phyloP scores from a whole-genome alignment of 1,284 basidiomycete species.

The Anthracocystis panici-leucophaei region DNA sequence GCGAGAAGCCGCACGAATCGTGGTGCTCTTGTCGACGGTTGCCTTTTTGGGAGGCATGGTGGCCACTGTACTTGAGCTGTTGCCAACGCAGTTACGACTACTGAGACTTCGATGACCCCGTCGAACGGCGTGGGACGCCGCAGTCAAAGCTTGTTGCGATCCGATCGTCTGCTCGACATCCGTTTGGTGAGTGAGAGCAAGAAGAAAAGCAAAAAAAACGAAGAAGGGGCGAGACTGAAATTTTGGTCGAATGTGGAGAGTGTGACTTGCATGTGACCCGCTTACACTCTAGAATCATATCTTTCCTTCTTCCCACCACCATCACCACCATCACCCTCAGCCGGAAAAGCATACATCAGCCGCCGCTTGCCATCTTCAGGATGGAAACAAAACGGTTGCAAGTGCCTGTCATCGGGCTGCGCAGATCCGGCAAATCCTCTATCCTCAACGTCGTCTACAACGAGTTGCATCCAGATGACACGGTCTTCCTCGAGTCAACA shows the following conservation, averaged over 20 bases:
- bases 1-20: constrained; percentile 43
- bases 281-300: too few relatives aligned
- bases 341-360: neutral
- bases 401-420: constrained; percentile 48
- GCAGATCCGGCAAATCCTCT: constrained; percentile 85
- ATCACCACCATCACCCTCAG: neutral
- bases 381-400: constrained; percentile 45
- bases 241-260: constrained; percentile 13
- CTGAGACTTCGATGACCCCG: neutral
- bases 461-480: constrained; percentile 83
- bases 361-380: neutral
- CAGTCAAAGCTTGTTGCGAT: constrained; percentile 1
- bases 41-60: constrained; percentile 35
- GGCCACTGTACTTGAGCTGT: too few relatives aligned
- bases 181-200: neutral
- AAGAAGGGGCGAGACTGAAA: neutral
- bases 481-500: constrained; percentile 84
- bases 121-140: neutral
- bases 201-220: constrained; percentile 6
- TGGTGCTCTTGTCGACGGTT: constrained; percentile 31
- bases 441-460: constrained; percentile 92
- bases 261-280: constrained; percentile 5
- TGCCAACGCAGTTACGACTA: neutral
- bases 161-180: neutral
- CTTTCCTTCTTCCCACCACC: neutral